These are phyloP conservation scores for Vaccinium corymbosum DNA, from an alignment of 148 eudicot genomes.

Conservation along the genomic window DNA sequence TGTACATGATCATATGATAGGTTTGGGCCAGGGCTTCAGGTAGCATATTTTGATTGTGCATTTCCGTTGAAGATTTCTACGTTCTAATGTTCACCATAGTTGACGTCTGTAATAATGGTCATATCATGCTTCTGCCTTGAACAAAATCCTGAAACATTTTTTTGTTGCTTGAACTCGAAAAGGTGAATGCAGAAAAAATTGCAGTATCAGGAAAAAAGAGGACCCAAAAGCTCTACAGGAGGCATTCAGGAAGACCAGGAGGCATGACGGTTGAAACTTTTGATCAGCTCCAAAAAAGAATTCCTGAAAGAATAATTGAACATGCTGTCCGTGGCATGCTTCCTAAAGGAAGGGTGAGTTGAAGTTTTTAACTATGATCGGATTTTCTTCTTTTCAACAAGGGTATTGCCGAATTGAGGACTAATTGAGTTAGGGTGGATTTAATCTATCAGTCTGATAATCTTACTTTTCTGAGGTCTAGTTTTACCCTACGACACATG, in stretches of 20 bases:
- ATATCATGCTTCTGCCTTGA: slow-evolving; percentile 2
- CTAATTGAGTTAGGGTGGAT: neutral
- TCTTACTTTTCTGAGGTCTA: neutral
- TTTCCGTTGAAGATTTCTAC: neutral
- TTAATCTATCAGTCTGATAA: no score
- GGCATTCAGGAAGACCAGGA: slow-evolving; percentile 99
- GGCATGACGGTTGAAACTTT: slow-evolving; percentile 98
- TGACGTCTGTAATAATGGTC: neutral
- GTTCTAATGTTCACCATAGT: neutral
- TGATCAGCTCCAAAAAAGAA: slow-evolving; percentile 92
- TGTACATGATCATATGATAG: no score
- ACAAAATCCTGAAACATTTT: slow-evolving; percentile 8
- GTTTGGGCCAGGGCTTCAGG: neutral
- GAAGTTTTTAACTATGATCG: slow-evolving; percentile 4
- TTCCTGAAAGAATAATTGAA: slow-evolving; percentile 94
- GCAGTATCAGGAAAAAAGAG: slow-evolving; percentile 94
- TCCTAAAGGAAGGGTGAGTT: slow-evolving; percentile 89
- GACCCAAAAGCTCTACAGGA: slow-evolving; percentile 78
- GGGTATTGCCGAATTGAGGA: neutral
- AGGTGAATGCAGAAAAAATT: slow-evolving; percentile 92
- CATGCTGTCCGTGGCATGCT: slow-evolving; percentile 99
- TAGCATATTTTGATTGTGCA: neutral
- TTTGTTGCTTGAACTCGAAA: slow-evolving; percentile 22
- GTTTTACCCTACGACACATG: neutral
- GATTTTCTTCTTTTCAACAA: neutral